A percentile compares a stretch with the other conserved stretches of the same genome.
Evolutionary conservation across 73 alveolate species (phyloP).

Genomic region (Stentor coeruleus): DNA sequence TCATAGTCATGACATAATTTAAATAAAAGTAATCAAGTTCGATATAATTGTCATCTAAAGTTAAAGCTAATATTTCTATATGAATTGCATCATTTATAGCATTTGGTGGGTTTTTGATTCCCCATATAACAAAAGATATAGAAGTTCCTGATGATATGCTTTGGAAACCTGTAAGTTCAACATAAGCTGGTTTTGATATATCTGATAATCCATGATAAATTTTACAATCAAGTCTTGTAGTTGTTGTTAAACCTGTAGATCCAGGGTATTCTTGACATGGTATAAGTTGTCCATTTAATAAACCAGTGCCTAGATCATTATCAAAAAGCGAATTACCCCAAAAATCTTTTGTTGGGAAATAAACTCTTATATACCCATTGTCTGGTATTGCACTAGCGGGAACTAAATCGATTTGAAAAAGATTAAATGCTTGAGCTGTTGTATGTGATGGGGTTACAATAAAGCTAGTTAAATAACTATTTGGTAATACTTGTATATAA

Average conservation of each 20-base stretch:
- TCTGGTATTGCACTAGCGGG: background rate
- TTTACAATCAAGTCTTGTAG: background rate
- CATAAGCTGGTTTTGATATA: conserved; percentile 15
- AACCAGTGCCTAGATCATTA: conserved; percentile 26
- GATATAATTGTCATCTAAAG: background rate
- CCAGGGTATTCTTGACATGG: background rate
- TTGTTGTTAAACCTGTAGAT: background rate
- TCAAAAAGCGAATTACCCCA: conserved; percentile 26
- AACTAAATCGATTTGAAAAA: background rate
- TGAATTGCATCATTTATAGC: background rate
- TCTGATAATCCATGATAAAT: background rate
- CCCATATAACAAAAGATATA: background rate
- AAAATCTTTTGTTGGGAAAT: conserved; percentile 25
- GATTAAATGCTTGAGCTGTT: background rate
- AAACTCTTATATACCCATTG: background rate
- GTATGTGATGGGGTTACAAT: background rate
- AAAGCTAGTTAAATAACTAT: background rate
- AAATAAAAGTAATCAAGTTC: background rate
- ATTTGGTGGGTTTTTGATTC: background rate
- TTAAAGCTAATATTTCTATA: background rate
- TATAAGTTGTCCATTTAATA: background rate
- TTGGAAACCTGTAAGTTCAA: conserved; percentile 8
- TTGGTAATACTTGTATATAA: conserved; percentile 1
- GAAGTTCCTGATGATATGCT: background rate
- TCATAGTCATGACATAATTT: background rate